Evolutionary conservation across 441 rosid genomes (phyloP), one percentile per base, ranked within the genome.

Genomic region (Pelargonium citronellum): DNA sequence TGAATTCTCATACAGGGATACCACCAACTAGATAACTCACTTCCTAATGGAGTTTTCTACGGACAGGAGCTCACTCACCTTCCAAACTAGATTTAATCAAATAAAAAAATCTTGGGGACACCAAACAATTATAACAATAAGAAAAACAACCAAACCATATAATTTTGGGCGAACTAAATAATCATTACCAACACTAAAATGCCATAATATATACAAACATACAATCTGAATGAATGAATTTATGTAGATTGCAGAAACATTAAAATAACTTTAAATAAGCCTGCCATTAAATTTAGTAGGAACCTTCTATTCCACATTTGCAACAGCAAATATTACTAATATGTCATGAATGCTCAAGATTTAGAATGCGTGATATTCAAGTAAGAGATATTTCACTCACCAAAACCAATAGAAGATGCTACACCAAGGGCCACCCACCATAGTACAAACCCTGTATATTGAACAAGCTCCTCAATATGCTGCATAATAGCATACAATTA

Each of bases 351-450:
- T 57, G 62, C 27, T 57, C 62, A 57, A 51, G 20, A 39, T 61
- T 60, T 37, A 30, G 9, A 62, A 67, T 16, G 24, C 22, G 44
- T 0, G 15, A 68, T 34, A 0, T 24, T 65, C 30, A 34, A 61
- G 24, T 20, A 75, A 19, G 51, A 57, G 7, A 77, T 58, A 30
- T 6, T 74, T 55, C 73, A 16, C 92, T 85, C 81, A 95, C 98
- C 99, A 55, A 95, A 96, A 75, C 99, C 99, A 77, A 95, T 95
- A 27, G 99, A 95, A 73, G 99, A 95, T 72, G 99, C 99, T 73
- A 92, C 95, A 64, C 98, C 99, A 73, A 95, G 95, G 60, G 92
- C 89, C 20, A 86, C 63, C 99, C 99, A 95, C 99, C 99, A 95
- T 62, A 95, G 76, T 55, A 92, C 98, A 85, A 87, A 92, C 30